A percentile compares a stretch with the other conserved stretches of the same genome.
Conservation (phyloP, 2,329 filamentous ascomycete species). For the Westerdykella aurantiaca region DNA sequence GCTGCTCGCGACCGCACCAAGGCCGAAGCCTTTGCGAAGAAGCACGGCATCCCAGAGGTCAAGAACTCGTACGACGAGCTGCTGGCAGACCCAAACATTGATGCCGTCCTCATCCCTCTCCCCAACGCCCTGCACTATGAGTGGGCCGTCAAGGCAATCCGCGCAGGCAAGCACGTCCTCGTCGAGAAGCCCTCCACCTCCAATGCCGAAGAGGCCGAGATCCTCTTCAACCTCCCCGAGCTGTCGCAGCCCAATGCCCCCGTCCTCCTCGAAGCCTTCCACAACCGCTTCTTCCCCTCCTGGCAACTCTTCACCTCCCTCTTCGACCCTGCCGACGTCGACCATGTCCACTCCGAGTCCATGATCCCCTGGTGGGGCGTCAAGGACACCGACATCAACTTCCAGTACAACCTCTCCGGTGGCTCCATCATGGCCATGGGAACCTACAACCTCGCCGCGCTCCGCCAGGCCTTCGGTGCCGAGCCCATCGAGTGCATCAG, state of each 20-base stretch:
- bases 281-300: constrained; percentile 38
- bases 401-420: constrained; percentile 31
- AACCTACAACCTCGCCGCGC: constrained; percentile 27
- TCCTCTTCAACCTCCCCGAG: constrained; percentile 23
- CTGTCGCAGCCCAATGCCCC: constrained; percentile 30
- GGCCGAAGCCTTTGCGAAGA: constrained; percentile 46
- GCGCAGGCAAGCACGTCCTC: constrained; percentile 38
- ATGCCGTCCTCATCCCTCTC: constrained; percentile 39
- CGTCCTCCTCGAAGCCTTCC: constrained; percentile 38
- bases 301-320: constrained; percentile 28
- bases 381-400: constrained; percentile 28
- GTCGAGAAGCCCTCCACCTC: constrained; percentile 49
- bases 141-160: constrained; percentile 45
- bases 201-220: constrained; percentile 47
- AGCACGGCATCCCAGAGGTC: constrained; percentile 46
- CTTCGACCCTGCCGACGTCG: constrained; percentile 26
- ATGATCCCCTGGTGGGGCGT: constrained; percentile 21
- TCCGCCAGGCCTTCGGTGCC: constrained; percentile 18
- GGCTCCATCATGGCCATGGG: constrained; percentile 33
- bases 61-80: constrained; percentile 44
- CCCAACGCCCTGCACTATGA: constrained; percentile 41
- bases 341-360: constrained; percentile 20
- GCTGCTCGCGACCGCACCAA: constrained; percentile 44
- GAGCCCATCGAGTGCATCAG: constrained; percentile 19
- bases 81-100: constrained; percentile 27